These are phyloP conservation scores for Hyaloscypha finlandica DNA, from an alignment of 495 filamentous ascomycete species.

Conservation along the genomic window DNA sequence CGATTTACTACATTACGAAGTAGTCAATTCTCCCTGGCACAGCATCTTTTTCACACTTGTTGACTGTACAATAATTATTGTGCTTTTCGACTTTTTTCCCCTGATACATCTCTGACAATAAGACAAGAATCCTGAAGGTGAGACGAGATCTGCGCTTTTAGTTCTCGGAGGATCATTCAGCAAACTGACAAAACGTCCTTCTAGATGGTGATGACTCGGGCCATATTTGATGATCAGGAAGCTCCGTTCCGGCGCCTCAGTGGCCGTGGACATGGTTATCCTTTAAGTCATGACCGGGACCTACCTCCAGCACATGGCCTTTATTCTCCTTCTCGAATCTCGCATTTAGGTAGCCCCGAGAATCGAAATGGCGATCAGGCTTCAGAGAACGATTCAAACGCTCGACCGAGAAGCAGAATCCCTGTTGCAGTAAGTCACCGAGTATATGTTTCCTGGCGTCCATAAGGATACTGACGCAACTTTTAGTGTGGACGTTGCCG, in stretches of 20 bases:
- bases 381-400: constrained; percentile 24
- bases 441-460: not conserved
- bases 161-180: no score
- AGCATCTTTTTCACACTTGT: not conserved
- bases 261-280: constrained; percentile 21
- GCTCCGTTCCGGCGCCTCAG: constrained; percentile 19
- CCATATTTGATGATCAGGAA: constrained; percentile 18
- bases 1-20: no score
- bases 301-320: constrained; percentile 18
- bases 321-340: constrained; percentile 15
- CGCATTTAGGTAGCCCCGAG: not conserved
- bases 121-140: not conserved
- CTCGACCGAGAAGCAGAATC: constrained; percentile 54
- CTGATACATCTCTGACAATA: constrained; percentile 3
- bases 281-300: constrained; percentile 28
- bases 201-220: constrained; percentile 14
- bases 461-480: constrained; percentile 24
- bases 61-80: not conserved
- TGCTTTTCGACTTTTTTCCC: not conserved
- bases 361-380: constrained; percentile 18
- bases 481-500: constrained; percentile 89
- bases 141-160: not conserved
- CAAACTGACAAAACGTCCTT: not conserved
- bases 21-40: no score
- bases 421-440: constrained; percentile 64